Evolutionary conservation across 768 basidiomycete species (phyloP).

Genomic region (Rhizopogon roseolus): DNA sequence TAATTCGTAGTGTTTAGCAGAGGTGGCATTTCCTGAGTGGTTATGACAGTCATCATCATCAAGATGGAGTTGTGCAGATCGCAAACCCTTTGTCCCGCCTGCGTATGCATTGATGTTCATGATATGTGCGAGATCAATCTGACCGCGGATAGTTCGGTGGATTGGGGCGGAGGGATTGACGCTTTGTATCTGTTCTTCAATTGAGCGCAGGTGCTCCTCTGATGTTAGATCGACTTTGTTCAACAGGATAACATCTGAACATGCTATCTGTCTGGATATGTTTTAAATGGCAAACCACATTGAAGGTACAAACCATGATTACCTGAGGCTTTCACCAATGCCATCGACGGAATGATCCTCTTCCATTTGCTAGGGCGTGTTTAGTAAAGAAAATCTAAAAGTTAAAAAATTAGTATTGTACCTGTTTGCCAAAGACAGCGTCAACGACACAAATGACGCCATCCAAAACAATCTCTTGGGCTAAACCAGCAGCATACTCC

Average conservation of each 20-base stretch:
- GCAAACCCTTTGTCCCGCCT: conserved; percentile 31
- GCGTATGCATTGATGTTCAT: conserved; percentile 81
- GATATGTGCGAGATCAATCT: conserved; percentile 71
- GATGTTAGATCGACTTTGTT: conserved; percentile 86
- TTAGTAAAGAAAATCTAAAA: not conserved
- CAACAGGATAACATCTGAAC: conserved; percentile 84
- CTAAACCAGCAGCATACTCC: conserved; percentile 66
- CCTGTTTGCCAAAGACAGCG: conserved; percentile 71
- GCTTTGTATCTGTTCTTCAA: conserved; percentile 58
- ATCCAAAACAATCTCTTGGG: conserved; percentile 71
- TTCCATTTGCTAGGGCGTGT: conserved; percentile 70
- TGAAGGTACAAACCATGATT: conserved; percentile 8
- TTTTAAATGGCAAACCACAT: not conserved
- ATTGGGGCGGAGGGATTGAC: conserved; percentile 81
- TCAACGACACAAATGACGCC: conserved; percentile 93
- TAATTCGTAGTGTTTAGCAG: conserved; percentile 55
- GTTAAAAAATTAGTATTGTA: conserved; percentile 15
- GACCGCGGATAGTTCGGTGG: conserved; percentile 62
- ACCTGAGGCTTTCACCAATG: conserved; percentile 80
- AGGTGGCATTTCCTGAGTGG: conserved; percentile 25
- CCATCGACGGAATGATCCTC: conserved; percentile 65
- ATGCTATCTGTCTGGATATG: conserved; percentile 80
- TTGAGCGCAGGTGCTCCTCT: conserved; percentile 35
- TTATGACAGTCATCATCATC: conserved; percentile 27
- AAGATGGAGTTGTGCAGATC: conserved; percentile 20